A percentile compares a stretch with the other conserved stretches of the same genome.
phyloP scores from a whole-genome alignment of 1,139 yeast genomes.

The Yamadazyma sp. region DNA sequence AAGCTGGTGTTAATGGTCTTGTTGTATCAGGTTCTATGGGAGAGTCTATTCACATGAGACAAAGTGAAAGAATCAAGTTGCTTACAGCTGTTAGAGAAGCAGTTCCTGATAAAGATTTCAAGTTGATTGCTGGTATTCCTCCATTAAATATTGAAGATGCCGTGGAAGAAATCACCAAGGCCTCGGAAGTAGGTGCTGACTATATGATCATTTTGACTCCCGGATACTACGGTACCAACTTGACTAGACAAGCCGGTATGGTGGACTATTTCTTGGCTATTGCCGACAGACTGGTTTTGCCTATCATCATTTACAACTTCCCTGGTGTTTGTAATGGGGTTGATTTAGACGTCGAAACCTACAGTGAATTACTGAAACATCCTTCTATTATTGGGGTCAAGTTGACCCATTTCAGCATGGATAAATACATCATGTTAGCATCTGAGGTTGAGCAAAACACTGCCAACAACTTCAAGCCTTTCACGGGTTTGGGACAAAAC shows the following conservation, averaged over 20 bases:
- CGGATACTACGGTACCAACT: conserved; percentile 33
- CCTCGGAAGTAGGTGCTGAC: conserved; percentile 33
- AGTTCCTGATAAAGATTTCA: conserved; percentile 28
- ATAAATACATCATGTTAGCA: conserved; percentile 36
- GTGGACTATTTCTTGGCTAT: conserved; percentile 30
- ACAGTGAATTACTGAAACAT: conserved; percentile 29
- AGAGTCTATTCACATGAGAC: conserved; percentile 36
- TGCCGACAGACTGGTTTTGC: conserved; percentile 30
- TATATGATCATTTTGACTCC: conserved; percentile 31
- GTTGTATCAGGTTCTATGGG: conserved; percentile 52
- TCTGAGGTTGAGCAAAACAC: conserved; percentile 25
- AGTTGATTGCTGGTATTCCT: conserved; percentile 37
- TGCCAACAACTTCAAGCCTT: conserved; percentile 35
- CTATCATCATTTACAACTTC: conserved; percentile 35
- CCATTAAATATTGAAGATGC: conserved; percentile 30
- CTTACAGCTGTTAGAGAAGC: conserved; percentile 22
- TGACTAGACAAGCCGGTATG: conserved; percentile 34
- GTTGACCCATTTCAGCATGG: conserved; percentile 41
- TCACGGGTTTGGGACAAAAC: conserved; percentile 52
- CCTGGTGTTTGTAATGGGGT: conserved; percentile 45
- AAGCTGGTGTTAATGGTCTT: conserved; percentile 45
- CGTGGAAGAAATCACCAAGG: conserved; percentile 25
- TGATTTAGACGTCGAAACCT: conserved; percentile 33
- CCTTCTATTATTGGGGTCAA: conserved; percentile 39
- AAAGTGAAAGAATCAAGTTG: conserved; percentile 31